These are phyloP conservation scores for Pulveroboletus frians DNA, from an alignment of 768 basidiomycete genomes.

Conservation along the genomic window DNA sequence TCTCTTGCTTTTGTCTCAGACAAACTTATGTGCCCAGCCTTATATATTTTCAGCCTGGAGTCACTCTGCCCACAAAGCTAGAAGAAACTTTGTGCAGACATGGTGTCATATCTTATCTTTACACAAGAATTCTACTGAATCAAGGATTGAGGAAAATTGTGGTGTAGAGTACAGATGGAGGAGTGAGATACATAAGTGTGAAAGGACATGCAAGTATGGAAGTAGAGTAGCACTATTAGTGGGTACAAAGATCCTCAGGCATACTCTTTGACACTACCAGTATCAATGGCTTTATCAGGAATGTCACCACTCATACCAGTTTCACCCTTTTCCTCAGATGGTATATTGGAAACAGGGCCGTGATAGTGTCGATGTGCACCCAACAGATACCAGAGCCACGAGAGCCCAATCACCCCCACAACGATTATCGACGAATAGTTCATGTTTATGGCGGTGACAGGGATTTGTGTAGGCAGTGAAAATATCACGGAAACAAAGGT, in stretches of 20 bases:
- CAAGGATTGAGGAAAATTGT: not conserved
- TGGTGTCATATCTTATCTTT: not conserved
- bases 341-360: conserved; percentile 52
- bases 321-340: not conserved
- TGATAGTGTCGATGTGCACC: conserved; percentile 51
- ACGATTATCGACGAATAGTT: conserved; percentile 43
- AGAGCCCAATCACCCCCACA: conserved; percentile 17
- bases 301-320: not conserved
- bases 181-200: not conserved
- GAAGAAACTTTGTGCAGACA: no score
- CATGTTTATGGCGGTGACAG: conserved; percentile 46
- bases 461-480: conserved; percentile 45
- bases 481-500: conserved; percentile 44
- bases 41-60: no score
- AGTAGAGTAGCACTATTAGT: not conserved
- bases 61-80: no score
- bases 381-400: conserved; percentile 48
- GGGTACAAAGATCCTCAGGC: not conserved
- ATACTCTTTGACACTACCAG: not conserved
- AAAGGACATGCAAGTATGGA: no score
- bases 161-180: not conserved
- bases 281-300: conserved; percentile 1
- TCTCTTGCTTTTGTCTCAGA: no score
- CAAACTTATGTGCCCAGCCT: no score
- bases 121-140: no score